Base-by-base conservation (phyloP, 208 protist genomes). In the Vickermania ingenoplastis region DNA sequence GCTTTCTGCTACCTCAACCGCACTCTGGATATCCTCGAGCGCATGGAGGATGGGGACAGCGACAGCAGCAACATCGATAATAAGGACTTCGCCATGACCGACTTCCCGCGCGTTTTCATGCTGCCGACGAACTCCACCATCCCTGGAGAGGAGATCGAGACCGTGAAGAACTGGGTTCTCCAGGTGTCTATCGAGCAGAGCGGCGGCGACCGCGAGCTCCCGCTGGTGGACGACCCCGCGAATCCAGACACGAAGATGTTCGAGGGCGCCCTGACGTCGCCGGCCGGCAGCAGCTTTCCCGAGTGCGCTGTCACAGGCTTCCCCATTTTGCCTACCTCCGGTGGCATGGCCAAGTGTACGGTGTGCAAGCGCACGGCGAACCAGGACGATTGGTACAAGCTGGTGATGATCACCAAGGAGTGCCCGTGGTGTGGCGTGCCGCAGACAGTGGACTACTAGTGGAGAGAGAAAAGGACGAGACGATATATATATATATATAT, bases 1-100 rank as follows among this genome's bases (percentile, higher is more conserved):
- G 94, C 95, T 2, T 98, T 98, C 50, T 60, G 98, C 1, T 97
- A 97, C 64, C 79, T 97, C 22, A 99, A 99, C 79, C 91, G 91
- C 23, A 97, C 91, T 56, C 78, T 98, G 27, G 96, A 98, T 74
- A 92, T 99, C 55, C 72, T 60, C 57, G 95, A 98, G 66, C 76
- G 76, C 25, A 94, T 98, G 27, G 94, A 97, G 22, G 93, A 98
- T 51, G 83, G 80, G 25, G 86, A 93, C 25, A 24, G 48, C 1
- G 83, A 86, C 57, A 83, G 75, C 61, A 67, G 63, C 31, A 71
- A 69, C 41, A 88, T 98, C 54, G 89, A 96, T 56, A 92, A 96
- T 74, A 69, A 67, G 3, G 92, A 97, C 71, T 97, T 98, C 69
- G 76, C 73, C 31, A 55, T 65, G 21, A 89, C 85, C 0, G 91